phyloP scores from a whole-genome alignment of 1,139 yeast species.

The Yueomyces sp. region DNA sequence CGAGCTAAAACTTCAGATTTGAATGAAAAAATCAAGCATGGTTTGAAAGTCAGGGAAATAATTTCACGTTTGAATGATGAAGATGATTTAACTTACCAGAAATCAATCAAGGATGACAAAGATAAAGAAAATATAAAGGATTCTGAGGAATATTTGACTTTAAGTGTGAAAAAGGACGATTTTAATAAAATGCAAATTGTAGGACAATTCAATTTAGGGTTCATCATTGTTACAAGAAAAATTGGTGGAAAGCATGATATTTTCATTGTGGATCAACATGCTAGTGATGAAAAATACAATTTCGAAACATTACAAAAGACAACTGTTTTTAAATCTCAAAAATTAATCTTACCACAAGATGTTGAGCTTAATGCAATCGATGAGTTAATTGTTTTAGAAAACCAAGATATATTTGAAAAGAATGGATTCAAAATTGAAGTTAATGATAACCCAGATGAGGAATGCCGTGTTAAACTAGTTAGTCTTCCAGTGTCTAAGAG shows the following conservation, averaged over 20 bases:
- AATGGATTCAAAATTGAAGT: slow-evolving; percentile 65
- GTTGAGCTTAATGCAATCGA: slow-evolving; percentile 68
- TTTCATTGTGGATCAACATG: slow-evolving; percentile 92
- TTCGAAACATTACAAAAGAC: slow-evolving; percentile 56
- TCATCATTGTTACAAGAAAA: slow-evolving; percentile 55
- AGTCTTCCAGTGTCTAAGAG: slow-evolving; percentile 68
- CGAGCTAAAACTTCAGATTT: too few relatives aligned
- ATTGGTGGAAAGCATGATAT: slow-evolving; percentile 36
- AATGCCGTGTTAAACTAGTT: slow-evolving; percentile 39
- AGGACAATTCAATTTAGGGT: slow-evolving; percentile 91
- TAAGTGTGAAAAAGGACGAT: slow-evolving; percentile 49
- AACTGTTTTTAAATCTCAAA: slow-evolving; percentile 53
- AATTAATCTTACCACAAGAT: slow-evolving; percentile 50
- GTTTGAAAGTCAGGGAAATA: too few relatives aligned
- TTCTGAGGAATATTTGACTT: slow-evolving; percentile 38
- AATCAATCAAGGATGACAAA: too few relatives aligned
- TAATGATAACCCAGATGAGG: slow-evolving; percentile 37
- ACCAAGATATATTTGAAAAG: slow-evolving; percentile 40
- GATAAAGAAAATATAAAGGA: too few relatives aligned
- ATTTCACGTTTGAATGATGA: too few relatives aligned
- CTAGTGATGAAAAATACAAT: slow-evolving; percentile 88
- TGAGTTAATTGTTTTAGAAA: slow-evolving; percentile 54
- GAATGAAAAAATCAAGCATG: too few relatives aligned
- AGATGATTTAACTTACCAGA: too few relatives aligned
- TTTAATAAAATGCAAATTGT: slow-evolving; percentile 61